Base-by-base conservation (phyloP, 306 rosid genomes). In the Prunus fruticosa region DNA sequence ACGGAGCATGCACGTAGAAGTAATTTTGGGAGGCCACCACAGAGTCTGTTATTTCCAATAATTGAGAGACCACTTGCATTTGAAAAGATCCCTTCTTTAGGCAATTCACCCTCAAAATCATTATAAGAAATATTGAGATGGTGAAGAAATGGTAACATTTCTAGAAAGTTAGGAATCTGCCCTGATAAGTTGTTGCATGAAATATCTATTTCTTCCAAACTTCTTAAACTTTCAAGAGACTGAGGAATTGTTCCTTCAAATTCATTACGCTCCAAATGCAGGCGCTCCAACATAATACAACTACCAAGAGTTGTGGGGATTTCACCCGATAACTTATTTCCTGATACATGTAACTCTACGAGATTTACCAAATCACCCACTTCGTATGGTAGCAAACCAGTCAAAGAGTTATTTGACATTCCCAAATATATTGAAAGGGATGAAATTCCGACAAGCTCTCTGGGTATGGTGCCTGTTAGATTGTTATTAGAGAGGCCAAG, bases 391-490 rank as follows among this genome's bases (percentile, higher is more conserved):
- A 54, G 1, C 10, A 69, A 27, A 11, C 88, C 86, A 20, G 67
- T 72, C 47, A 85, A 64, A 61, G 6, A 23, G n/a, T n/a, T n/a
- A 56, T 85, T 85, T 5, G 78, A 56, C 51, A 85, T 13, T 63
- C 54, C 58, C 56, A 85, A 61, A 41, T 23, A 66, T 10, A 79
- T 15, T 25, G 82, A 71, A 81, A 81, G 71, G 61, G 82, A 75
- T 64, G 83, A 70, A 28, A 84, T 19, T 8, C 65, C 45, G 32
- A 81, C 20, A 32, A 84, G 75, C 32, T 79, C 54, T 32, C 19
- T 67, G 0, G 88, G 88, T 72, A 82, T 81, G 51, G 64, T 46
- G 45, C 83, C 80, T 9, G 20, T 71, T 50, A 85, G 63, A 14
- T 23, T 78, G 73, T 85, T 85, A 58, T 11, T 2, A 7, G 75